Conservation (phyloP, 2,329 filamentous ascomycete genomes). For the Colletotrichum truncatum region DNA sequence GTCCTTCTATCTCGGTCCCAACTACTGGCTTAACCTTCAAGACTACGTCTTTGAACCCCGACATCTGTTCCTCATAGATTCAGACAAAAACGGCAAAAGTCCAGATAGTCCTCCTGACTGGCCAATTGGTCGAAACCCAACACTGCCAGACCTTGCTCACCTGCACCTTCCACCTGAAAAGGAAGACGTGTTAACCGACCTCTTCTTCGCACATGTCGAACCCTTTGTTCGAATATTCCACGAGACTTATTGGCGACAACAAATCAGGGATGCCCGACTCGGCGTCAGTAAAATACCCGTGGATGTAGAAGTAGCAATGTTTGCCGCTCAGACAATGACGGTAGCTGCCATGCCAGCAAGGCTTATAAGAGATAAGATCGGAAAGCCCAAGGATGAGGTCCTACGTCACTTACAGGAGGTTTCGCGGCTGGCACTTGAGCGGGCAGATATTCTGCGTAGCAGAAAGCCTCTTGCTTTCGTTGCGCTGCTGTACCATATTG, state of each 20-base stretch:
- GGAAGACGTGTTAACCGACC: conserved; percentile 21
- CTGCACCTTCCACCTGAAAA: conserved; percentile 21
- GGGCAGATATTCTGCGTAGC: conserved; percentile 23
- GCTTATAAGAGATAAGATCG: conserved; percentile 5
- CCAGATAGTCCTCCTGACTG: conserved; percentile 16
- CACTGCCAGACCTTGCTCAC: conserved; percentile 6
- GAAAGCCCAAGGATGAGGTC: conserved; percentile 6
- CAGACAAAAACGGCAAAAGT: conserved; percentile 16
- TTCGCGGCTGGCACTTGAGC: conserved; percentile 12
- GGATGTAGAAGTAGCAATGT: conserved; percentile 21
- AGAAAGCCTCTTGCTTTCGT: conserved; percentile 15
- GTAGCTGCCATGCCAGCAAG: conserved; percentile 21
- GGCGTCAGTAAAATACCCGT: conserved; percentile 18
- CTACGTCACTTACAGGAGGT: conserved; percentile 20
- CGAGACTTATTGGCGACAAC: conserved; percentile 18
- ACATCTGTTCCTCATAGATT: conserved; percentile 23
- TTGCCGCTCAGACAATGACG: conserved; percentile 25
- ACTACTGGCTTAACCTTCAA: conserved; percentile 28
- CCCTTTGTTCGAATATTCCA: conserved; percentile 22
- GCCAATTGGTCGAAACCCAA: conserved; percentile 15
- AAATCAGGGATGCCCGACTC: conserved; percentile 27
- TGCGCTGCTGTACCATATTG: conserved; percentile 23
- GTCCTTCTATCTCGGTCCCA: conserved; percentile 28
- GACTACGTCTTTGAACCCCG: conserved; percentile 26
- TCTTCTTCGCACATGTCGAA: conserved; percentile 23